Conservation (phyloP, 1,284 basidiomycete genomes). For the Amylostereum chailletii region DNA sequence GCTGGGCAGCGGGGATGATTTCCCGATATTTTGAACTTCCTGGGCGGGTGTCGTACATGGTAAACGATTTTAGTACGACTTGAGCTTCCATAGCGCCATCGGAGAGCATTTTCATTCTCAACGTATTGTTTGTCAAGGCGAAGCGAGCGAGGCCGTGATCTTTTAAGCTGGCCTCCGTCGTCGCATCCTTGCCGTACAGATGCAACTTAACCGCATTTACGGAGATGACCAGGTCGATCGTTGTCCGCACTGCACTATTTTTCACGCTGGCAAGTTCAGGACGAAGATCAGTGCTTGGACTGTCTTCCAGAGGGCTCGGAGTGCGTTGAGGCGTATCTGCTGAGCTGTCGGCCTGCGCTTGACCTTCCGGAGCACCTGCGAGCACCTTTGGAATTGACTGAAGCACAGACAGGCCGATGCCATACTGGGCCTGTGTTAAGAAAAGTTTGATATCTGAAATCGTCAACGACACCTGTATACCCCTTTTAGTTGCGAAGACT, state of each 20-base stretch:
- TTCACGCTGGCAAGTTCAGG: constrained; percentile 42
- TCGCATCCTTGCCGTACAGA: constrained; percentile 74
- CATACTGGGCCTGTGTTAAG: constrained; percentile 89
- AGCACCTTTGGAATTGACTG: constrained; percentile 73
- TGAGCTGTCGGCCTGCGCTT: constrained; percentile 18
- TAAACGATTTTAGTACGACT: constrained; percentile 83
- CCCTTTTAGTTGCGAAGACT: not conserved
- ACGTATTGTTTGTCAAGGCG: constrained; percentile 71
- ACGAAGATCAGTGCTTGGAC: constrained; percentile 34
- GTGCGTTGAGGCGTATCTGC: not conserved
- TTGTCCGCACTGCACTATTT: constrained; percentile 41
- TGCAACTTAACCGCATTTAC: constrained; percentile 81
- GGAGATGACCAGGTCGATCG: constrained; percentile 71
- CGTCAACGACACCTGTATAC: constrained; percentile 53
- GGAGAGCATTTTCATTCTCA: constrained; percentile 80
- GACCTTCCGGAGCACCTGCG: constrained; percentile 29
- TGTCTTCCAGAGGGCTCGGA: not conserved
- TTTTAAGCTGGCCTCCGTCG: constrained; percentile 52
- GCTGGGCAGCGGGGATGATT: constrained; percentile 87
- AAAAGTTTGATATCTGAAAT: constrained; percentile 90
- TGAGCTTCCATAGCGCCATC: constrained; percentile 85
- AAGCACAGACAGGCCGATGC: constrained; percentile 64
- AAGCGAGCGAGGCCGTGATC: constrained; percentile 84
- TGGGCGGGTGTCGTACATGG: constrained; percentile 82
- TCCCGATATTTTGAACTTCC: constrained; percentile 87